A percentile compares a stretch with the other conserved stretches of the same genome.
These are phyloP conservation scores for Puya raimondii DNA, from an alignment of 176 grass and related monocot genomes.

Conservation along the genomic window DNA sequence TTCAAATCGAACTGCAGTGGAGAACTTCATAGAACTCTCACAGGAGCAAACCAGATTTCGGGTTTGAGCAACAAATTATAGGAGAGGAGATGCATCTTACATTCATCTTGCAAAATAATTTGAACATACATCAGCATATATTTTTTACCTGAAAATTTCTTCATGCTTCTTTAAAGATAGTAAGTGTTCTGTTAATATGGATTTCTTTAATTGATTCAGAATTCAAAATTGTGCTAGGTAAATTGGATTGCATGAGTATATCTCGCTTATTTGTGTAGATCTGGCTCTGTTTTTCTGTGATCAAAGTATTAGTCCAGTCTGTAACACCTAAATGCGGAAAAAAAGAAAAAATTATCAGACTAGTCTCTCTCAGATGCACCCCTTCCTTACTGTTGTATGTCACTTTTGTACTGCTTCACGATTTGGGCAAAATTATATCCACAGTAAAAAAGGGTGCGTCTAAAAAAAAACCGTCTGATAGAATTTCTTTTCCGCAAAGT, in stretches of 20 bases:
- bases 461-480: neutral
- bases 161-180: neutral
- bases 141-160: too few relatives aligned
- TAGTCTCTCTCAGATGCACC: neutral
- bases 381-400: too few relatives aligned
- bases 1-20: slow-evolving; percentile 93
- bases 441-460: too few relatives aligned
- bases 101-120: slow-evolving; percentile 16
- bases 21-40: slow-evolving; percentile 53
- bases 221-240: too few relatives aligned
- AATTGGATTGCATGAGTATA: too few relatives aligned
- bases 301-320: neutral
- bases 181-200: too few relatives aligned
- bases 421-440: too few relatives aligned
- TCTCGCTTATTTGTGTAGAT: too few relatives aligned
- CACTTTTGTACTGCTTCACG: too few relatives aligned
- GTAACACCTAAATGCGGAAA: slow-evolving; percentile 1
- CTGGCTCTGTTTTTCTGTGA: too few relatives aligned
- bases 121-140: neutral
- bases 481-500: slow-evolving; percentile 16
- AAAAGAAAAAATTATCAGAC: slow-evolving; percentile 15
- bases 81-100: slow-evolving; percentile 9
- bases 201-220: too few relatives aligned
- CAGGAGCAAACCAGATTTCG: neutral
- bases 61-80: neutral